phyloP scores from a whole-genome alignment of 257 asterid genomes.

The Gentiana dahurica region DNA sequence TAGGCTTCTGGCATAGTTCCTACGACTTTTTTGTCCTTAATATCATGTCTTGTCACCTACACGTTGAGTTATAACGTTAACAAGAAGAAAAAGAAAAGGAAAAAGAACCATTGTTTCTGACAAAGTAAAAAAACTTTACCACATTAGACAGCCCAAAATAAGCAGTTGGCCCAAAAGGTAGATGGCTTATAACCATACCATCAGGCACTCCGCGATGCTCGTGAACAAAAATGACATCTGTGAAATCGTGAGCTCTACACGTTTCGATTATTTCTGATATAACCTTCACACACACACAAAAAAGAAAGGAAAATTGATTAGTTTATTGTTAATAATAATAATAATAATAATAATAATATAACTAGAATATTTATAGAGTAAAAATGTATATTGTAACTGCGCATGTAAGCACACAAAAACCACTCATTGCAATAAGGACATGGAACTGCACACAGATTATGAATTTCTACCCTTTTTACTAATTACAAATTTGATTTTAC shows the following conservation, averaged over 20 bases:
- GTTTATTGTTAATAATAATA: neutral
- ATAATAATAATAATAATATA: no score
- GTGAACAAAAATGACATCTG: constrained; percentile 84
- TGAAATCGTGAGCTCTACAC: constrained; percentile 77
- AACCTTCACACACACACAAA: constrained; percentile 32
- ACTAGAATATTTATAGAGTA: no score
- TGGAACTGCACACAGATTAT: no score
- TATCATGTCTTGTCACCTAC: constrained; percentile 91
- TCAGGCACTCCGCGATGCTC: constrained; percentile 97
- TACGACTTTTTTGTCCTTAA: constrained; percentile 70
- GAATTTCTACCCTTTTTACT: no score
- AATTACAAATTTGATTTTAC: no score
- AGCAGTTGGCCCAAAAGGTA: constrained; percentile 96
- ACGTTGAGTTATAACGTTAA: constrained; percentile 7
- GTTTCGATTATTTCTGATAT: constrained; percentile 87
- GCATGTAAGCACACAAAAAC: no score
- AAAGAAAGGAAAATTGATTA: constrained; percentile 1
- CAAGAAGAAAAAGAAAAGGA: no score
- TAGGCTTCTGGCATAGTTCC: constrained; percentile 92
- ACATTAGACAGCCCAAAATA: constrained; percentile 87
- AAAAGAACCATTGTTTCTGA: no score
- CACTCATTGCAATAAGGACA: no score
- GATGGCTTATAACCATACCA: constrained; percentile 78
- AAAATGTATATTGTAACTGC: no score
- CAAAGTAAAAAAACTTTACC: constrained; percentile 35